Base-by-base conservation (phyloP, 805 yeast species). In the Isabelozyma heimii region DNA sequence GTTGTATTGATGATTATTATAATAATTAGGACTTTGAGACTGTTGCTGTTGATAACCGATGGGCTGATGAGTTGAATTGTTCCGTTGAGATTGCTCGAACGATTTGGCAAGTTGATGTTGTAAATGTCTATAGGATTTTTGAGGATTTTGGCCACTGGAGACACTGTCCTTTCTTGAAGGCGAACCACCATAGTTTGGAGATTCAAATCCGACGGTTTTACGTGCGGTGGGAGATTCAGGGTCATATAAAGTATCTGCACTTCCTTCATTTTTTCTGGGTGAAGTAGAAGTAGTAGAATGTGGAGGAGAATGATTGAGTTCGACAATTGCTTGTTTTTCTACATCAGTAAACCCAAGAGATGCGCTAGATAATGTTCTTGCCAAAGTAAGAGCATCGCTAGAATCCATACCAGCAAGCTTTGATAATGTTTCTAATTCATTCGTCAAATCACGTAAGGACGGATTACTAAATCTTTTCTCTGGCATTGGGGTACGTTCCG, bases 371-470 rank as follows among this genome's bases (percentile, higher is more conserved):
- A 90, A 73, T 1, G 94, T 83, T 59, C 95, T 73, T 0, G 96
- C 97, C 48, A 89, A 72, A 0, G 95, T 83, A 5, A 86, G 85
- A 0, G 96, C 95, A 69, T 89, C 95, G 38, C 84, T 80, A 4
- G 90, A 84, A 46, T 83, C 85, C 65, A 88, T 69, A 0, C 95
- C 94, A 0, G 92, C 96, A 66, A 83, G 73, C 54, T 84, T 85
- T 0, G 92, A 83, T 42, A 91, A 71, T 42, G 78, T 81, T 54
- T 88, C 87, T 47, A 91, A 72, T 64, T 91, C 97, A 52, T 72
- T 81, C 2, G 96, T 85, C 37, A 88, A 76, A 47, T 85, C 89
- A 50, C 81, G 80, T 55, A 88, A 70, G 0, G 92, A 85, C 3
- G 91, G 88, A 57, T 81, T 79, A 43, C 69, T 64, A 47, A 48